Conservation (phyloP, 1,284 basidiomycete genomes). For the Anthracocystis panici-leucophaei region DNA sequence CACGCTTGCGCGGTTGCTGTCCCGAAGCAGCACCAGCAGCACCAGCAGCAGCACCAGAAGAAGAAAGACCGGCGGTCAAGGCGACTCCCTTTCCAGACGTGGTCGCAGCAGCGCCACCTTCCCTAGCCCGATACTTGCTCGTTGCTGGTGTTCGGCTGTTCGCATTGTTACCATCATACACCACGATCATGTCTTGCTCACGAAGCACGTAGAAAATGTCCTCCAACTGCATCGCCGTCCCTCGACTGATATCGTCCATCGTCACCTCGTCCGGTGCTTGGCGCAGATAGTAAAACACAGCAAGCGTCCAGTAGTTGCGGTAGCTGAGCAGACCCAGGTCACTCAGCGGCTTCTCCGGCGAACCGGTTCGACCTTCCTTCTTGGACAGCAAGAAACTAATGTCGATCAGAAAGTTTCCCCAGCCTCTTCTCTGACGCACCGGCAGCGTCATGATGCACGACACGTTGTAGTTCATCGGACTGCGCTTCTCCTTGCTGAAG, state of each 20-base stretch:
- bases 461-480: slow-evolving; percentile 89
- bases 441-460: slow-evolving; percentile 99
- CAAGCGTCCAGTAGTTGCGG: slow-evolving; percentile 92
- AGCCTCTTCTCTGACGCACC: slow-evolving; percentile 88
- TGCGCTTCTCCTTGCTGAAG: slow-evolving; percentile 98
- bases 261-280: slow-evolving; percentile 37
- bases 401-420: slow-evolving; percentile 94
- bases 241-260: slow-evolving; percentile 81
- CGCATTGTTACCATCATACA: slow-evolving; percentile 60
- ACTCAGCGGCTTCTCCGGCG: slow-evolving; percentile 95
- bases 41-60: neutral
- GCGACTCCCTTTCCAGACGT: slow-evolving; percentile 4
- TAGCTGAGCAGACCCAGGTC: slow-evolving; percentile 95
- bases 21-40: neutral
- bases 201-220: slow-evolving; percentile 85
- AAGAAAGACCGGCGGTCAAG: neutral
- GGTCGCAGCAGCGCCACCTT: slow-evolving; percentile 16
- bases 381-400: slow-evolving; percentile 86
- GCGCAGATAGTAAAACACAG: slow-evolving; percentile 76
- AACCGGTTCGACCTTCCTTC: slow-evolving; percentile 95
- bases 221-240: slow-evolving; percentile 90
- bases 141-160: slow-evolving; percentile 54
- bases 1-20: slow-evolving; percentile 35
- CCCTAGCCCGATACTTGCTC: slow-evolving; percentile 53
- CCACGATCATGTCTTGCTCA: slow-evolving; percentile 82